Conservation (phyloP, 108 stramenopile genomes). For the Nitzschia putrida region DNA sequence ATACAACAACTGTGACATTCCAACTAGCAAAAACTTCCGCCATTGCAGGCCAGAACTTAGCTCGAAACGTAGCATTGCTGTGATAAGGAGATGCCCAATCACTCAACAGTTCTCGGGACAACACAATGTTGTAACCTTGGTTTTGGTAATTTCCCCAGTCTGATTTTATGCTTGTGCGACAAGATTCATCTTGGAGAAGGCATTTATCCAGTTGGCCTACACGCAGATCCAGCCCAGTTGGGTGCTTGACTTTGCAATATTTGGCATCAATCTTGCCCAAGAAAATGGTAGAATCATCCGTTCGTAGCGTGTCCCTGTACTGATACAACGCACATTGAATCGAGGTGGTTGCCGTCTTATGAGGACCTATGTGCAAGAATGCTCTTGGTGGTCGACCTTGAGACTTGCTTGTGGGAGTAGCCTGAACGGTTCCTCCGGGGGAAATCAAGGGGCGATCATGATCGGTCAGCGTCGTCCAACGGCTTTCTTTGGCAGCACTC, state of each 20-base stretch:
- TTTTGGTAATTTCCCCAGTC: conserved; percentile 1
- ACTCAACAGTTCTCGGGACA: conserved; percentile 10
- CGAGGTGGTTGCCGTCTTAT: conserved; percentile 33
- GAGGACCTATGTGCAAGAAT: conserved; percentile 31
- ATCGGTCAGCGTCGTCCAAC: too few relatives aligned
- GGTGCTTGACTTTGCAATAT: background rate
- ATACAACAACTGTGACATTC: conserved; percentile 17
- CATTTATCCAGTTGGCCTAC: background rate
- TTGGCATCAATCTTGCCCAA: conserved; percentile 22
- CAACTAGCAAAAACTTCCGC: background rate
- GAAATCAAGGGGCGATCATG: too few relatives aligned
- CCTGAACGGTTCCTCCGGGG: too few relatives aligned
- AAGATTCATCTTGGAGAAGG: background rate
- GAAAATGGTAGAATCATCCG: conserved; percentile 16
- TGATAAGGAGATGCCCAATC: conserved; percentile 9
- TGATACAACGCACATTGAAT: conserved; percentile 30
- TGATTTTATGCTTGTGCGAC: background rate
- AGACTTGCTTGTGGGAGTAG: too few relatives aligned
- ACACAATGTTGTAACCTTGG: background rate
- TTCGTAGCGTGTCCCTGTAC: background rate
- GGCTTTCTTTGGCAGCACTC: too few relatives aligned
- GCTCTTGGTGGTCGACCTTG: conserved; percentile 5
- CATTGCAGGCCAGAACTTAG: conserved; percentile 9
- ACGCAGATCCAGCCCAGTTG: background rate
- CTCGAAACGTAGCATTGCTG: background rate